A percentile compares a stretch with the other conserved stretches of the same genome.
Evolutionary conservation across 148 eudicot genomes (phyloP).

Genomic region (Cornus suecica): DNA sequence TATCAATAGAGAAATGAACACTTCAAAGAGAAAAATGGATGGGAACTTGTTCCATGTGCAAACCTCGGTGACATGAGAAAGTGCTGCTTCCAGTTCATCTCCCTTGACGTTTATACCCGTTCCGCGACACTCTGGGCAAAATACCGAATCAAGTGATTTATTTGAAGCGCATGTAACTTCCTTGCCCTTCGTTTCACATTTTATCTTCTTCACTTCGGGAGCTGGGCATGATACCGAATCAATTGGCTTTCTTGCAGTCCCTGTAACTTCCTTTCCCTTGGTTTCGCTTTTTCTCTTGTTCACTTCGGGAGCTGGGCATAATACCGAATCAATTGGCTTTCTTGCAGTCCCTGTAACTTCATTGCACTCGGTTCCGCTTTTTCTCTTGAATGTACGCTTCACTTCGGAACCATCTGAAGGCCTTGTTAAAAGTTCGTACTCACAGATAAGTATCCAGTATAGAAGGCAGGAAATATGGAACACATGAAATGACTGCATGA

Average conservation of each 20-base stretch:
- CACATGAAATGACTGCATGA: slow-evolving; percentile 75
- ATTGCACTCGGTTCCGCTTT: slow-evolving; percentile 34
- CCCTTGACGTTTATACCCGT: slow-evolving; percentile 56
- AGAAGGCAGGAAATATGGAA: slow-evolving; percentile 87
- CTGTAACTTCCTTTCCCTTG: too few relatives aligned
- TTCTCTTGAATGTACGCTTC: slow-evolving; percentile 45
- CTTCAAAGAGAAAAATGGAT: neutral
- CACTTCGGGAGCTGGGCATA: too few relatives aligned
- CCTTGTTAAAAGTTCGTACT: slow-evolving; percentile 52
- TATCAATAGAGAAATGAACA: neutral
- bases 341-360: slow-evolving; percentile 6
- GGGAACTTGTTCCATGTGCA: slow-evolving; percentile 10
- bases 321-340: slow-evolving; percentile 41
- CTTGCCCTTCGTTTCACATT: too few relatives aligned
- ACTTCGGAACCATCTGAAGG: slow-evolving; percentile 37
- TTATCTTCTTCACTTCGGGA: too few relatives aligned
- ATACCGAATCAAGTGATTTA: too few relatives aligned
- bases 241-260: too few relatives aligned
- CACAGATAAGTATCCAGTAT: slow-evolving; percentile 87
- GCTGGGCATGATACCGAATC: too few relatives aligned
- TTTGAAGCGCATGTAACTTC: too few relatives aligned
- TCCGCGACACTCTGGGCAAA: slow-evolving; percentile 92
- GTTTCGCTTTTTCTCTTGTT: too few relatives aligned
- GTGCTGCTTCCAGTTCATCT: slow-evolving; percentile 74
- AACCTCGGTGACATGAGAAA: slow-evolving; percentile 72